Percentiles rank a stretch among this genome's conserved stretches.
Conservation (phyloP, 1,284 basidiomycete genomes). For the Sphagnurus paluster region DNA sequence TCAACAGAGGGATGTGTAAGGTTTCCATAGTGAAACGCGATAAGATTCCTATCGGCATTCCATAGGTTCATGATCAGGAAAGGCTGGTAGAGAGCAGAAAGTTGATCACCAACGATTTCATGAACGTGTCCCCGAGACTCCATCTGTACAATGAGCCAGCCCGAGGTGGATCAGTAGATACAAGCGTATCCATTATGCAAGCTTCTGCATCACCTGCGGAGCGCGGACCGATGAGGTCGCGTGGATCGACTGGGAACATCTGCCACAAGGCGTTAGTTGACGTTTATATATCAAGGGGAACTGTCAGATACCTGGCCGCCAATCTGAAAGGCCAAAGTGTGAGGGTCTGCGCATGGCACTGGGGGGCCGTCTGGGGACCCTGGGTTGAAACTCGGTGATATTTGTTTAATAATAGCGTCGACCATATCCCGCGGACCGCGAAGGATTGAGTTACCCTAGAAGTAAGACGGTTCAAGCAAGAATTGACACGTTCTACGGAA, state of each 20-base stretch:
- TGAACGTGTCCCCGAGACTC: constrained; percentile 55
- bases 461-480: too few relatives aligned
- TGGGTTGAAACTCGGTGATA: constrained; percentile 34
- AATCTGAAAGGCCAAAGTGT: constrained; percentile 60
- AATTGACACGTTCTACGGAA: too few relatives aligned
- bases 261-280: constrained; percentile 10
- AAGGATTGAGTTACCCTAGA: constrained; percentile 55
- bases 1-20: constrained; percentile 34
- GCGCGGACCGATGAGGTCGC: constrained; percentile 54
- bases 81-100: background rate
- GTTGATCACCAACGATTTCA: constrained; percentile 47
- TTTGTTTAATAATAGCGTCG: constrained; percentile 36
- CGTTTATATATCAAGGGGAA: background rate
- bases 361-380: constrained; percentile 20
- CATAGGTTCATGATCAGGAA: background rate
- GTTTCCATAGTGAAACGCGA: constrained; percentile 19
- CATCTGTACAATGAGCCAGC: constrained; percentile 51
- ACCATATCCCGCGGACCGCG: constrained; percentile 56
- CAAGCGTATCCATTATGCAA: constrained; percentile 49
- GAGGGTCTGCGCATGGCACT: constrained; percentile 47
- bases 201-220: constrained; percentile 35
- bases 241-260: constrained; percentile 64
- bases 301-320: constrained; percentile 48
- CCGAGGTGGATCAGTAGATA: constrained; percentile 47
- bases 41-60: constrained; percentile 8